These are phyloP conservation scores for Diaporthe sp. DNA, from an alignment of 2,329 filamentous ascomycete species.

Conservation along the genomic window DNA sequence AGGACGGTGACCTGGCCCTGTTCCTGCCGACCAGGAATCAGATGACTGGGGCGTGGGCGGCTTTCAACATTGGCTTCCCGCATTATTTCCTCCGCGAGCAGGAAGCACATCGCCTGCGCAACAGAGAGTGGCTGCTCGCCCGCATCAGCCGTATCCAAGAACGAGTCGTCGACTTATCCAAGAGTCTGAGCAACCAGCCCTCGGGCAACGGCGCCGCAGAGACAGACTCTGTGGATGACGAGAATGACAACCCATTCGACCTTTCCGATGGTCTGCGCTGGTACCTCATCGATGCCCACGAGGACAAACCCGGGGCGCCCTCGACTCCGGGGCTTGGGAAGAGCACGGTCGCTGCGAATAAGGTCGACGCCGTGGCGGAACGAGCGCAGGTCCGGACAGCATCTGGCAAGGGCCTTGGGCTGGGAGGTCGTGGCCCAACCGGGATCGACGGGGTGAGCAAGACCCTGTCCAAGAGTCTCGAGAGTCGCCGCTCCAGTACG, in stretches of 20 bases:
- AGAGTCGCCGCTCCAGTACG: slow-evolving; percentile 90
- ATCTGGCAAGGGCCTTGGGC: slow-evolving; percentile 57
- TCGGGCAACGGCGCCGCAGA: slow-evolving; percentile 56
- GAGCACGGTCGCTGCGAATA: slow-evolving; percentile 89
- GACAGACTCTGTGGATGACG: slow-evolving; percentile 70
- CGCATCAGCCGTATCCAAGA: slow-evolving; percentile 93
- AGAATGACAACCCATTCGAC: slow-evolving; percentile 97
- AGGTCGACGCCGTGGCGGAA: slow-evolving; percentile 87
- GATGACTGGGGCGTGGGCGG: slow-evolving; percentile 94
- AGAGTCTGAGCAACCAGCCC: slow-evolving; percentile 70
- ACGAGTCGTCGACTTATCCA: slow-evolving; percentile 91
- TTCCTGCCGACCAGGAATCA: slow-evolving; percentile 97
- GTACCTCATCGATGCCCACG: slow-evolving; percentile 94
- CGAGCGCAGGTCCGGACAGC: slow-evolving; percentile 62
- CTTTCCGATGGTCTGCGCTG: slow-evolving; percentile 94
- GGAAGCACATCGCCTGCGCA: slow-evolving; percentile 86
- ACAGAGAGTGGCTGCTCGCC: slow-evolving; percentile 95
- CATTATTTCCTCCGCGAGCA: slow-evolving; percentile 97
- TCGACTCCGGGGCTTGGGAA: slow-evolving; percentile 94
- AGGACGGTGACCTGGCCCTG: slow-evolving; percentile 93
- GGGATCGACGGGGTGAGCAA: slow-evolving; percentile 82
- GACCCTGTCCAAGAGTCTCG: slow-evolving; percentile 87
- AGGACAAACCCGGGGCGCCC: slow-evolving; percentile 93
- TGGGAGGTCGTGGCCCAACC: slow-evolving; percentile 56
- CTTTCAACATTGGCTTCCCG: slow-evolving; percentile 97